Evolutionary conservation across 192 early-diverging fungal species (phyloP), one percentile per base, ranked within the genome.

Genomic region (Jimgerdemannia flammicorona): DNA sequence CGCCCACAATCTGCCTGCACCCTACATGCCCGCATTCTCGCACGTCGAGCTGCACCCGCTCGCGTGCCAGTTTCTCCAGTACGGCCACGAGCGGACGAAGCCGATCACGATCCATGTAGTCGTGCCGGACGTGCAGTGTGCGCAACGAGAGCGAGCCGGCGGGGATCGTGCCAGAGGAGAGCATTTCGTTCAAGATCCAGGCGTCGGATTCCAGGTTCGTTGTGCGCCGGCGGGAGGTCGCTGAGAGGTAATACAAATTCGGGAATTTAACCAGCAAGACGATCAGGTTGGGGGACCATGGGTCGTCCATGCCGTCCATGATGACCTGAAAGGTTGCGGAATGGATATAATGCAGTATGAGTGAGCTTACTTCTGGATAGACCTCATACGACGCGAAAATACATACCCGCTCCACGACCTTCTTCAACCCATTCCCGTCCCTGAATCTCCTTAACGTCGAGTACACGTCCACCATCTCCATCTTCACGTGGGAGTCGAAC

Each of bases 251-350:
- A 42, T 73, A 72, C 4, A 87, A 71, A 10, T 77, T 72, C 9
- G 84, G 84, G 29, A 87, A 87, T 66, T 87, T 87, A 72, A 85
- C 77, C 19, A 87, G 41, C 86, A 87, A 85, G 4, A 87, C 83
- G 18, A 87, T 44, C 11, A 83, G 86, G 14, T 59, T 14, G 10
- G 84, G 84, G 17, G 82, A 77, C 49, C 84, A 80, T 2, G 81
- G 77, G 20, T 84, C 80, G 29, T 87, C 86, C 9, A 78, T 83
- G 4, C 72, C 71, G 43, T 87, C 86, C 86, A 87, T 87, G 11
- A 80, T 64, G 70, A 85, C 80, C 82, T 85, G 43, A 42, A 41
- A 43, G 70, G 40, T 18, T 29, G 29, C 29, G 29, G 29, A 29
- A 29, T 29, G 29, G 29, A 29, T 29, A 29, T 29, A 29, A 29